A percentile compares a stretch with the other conserved stretches of the same genome.
Evolutionary conservation across 495 filamentous ascomycete genomes (phyloP).

Genomic region (Annulohypoxylon nitens): DNA sequence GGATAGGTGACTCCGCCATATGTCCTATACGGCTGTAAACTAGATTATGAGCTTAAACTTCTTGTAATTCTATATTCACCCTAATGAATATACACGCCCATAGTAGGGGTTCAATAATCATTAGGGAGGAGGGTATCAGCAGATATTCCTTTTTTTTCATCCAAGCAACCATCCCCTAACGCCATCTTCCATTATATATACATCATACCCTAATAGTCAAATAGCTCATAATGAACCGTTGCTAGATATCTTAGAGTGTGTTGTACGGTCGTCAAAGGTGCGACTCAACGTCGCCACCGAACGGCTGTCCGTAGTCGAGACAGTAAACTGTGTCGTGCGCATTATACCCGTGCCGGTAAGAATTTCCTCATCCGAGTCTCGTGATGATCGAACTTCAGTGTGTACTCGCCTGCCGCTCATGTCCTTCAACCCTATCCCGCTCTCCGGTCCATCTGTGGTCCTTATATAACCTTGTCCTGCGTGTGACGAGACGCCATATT

Average conservation of each 20-base stretch:
- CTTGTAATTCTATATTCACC: background rate
- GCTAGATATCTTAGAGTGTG: constrained; percentile 37
- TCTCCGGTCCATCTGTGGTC: constrained; percentile 28
- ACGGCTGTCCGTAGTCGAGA: constrained; percentile 34
- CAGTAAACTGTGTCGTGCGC: constrained; percentile 42
- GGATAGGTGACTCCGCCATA: background rate
- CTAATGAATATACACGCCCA: background rate
- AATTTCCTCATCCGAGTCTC: constrained; percentile 47
- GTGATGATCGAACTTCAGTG: constrained; percentile 27
- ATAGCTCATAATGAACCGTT: constrained; percentile 34
- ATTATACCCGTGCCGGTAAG: constrained; percentile 48
- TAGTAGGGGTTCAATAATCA: background rate
- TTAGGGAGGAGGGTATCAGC: background rate
- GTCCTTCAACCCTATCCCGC: constrained; percentile 37
- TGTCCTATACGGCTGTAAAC: background rate
- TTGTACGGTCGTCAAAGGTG: constrained; percentile 18
- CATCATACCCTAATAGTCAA: background rate
- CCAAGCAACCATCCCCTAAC: constrained; percentile 9
- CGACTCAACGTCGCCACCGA: background rate
- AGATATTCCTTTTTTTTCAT: constrained; percentile 1
- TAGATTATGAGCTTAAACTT: background rate
- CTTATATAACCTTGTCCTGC: constrained; percentile 39
- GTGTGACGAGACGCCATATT: constrained; percentile 34
- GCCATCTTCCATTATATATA: constrained; percentile 10
- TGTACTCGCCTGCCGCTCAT: constrained; percentile 30